Percentiles rank a stretch among this genome's conserved stretches.
Conservation (phyloP, 352 stramenopile species). For the Globisporangium paddicum region DNA sequence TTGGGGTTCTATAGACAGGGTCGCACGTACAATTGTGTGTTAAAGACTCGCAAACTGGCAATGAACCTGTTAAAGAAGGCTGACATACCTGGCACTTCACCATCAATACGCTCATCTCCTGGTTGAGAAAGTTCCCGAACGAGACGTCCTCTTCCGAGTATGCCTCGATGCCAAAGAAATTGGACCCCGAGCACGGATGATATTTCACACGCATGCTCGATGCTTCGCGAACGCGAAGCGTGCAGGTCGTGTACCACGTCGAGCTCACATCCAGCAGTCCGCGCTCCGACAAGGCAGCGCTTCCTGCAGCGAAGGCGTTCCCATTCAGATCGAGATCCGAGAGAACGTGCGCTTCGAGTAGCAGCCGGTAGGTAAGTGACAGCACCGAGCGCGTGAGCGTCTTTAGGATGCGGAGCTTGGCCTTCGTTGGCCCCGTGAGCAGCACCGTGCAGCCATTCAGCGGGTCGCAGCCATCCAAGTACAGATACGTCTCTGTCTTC, state of each 20-base stretch:
- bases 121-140: conserved; percentile 73
- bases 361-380: conserved; percentile 94
- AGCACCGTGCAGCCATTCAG: conserved; percentile 93
- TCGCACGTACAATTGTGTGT: no score
- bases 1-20: conserved; percentile 65
- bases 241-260: conserved; percentile 75
- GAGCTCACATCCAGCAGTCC: conserved; percentile 8
- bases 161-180: conserved; percentile 57
- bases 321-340: conserved; percentile 79
- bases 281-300: neutral
- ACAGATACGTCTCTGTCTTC: conserved; percentile 87
- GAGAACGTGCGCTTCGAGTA: conserved; percentile 94
- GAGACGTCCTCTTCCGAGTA: conserved; percentile 72
- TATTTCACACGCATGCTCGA: conserved; percentile 42
- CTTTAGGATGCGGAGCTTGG: conserved; percentile 92
- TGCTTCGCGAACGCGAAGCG: conserved; percentile 53
- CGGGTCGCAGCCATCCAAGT: conserved; percentile 94
- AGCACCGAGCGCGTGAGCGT: conserved; percentile 87
- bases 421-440: conserved; percentile 87
- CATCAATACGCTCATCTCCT: conserved; percentile 62
- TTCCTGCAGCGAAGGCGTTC: conserved; percentile 15
- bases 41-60: conserved; percentile 3
- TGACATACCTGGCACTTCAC: conserved; percentile 71
- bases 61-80: neutral
- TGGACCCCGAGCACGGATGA: conserved; percentile 65